A percentile compares a stretch with the other conserved stretches of the same genome.
phyloP scores from a whole-genome alignment of 345 rosid genomes.

The Aquilaria sinensis region DNA sequence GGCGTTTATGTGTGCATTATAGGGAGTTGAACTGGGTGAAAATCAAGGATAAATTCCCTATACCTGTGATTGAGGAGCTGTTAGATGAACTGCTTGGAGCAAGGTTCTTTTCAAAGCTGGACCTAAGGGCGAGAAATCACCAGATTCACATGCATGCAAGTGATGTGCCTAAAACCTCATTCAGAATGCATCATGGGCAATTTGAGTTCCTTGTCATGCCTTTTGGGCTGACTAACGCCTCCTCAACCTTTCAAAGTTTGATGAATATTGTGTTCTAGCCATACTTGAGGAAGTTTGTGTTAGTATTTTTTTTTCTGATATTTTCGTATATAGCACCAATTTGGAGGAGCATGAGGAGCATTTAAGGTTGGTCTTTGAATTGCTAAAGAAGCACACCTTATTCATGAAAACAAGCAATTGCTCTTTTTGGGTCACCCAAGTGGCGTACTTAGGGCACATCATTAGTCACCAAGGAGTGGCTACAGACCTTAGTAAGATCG shows the following conservation, averaged over 20 bases:
- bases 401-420: background rate
- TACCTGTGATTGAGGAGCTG: background rate
- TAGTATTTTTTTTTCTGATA: background rate
- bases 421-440: background rate
- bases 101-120: background rate
- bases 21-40: background rate
- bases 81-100: background rate
- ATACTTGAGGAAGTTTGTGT: background rate
- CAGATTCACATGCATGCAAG: background rate
- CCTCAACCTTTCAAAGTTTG: background rate
- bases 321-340: background rate
- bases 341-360: background rate
- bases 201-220: slow-evolving; percentile 1
- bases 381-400: background rate
- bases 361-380: background rate
- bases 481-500: background rate
- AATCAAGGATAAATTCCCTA: background rate
- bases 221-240: background rate
- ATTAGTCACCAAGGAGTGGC: background rate
- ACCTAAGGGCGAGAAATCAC: background rate
- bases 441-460: background rate
- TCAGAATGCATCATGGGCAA: background rate
- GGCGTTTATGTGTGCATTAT: background rate
- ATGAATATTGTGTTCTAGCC: background rate
- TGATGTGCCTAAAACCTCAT: background rate